Base-by-base conservation (phyloP, 305 asterid species). In the Caryopteris hybrid region DNA sequence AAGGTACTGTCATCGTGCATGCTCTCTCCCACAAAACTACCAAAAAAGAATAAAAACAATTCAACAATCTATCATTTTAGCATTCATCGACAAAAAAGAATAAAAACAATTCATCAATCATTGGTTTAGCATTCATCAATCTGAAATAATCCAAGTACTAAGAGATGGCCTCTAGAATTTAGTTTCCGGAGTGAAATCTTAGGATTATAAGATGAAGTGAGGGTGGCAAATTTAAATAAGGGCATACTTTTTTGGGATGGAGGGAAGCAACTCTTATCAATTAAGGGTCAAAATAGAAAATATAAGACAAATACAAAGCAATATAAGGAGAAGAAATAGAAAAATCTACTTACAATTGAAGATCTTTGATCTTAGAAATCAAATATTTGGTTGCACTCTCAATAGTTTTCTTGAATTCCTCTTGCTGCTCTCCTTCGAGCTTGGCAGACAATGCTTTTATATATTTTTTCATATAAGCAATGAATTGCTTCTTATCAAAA, bases 21-120 rank as follows among this genome's bases (percentile, higher is more conserved):
- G 89, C 97, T 84, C 80, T 86, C 92, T 12, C 96, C 97, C 53
- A 86, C 91, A 25, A 91, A 91, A 67, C 92, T 85, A 67, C 76
- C 74, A 2, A 5, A 57, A 62, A 22, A 14, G 5, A n/a, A n/a
- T n/a, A n/a, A n/a, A n/a, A n/a, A n/a, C n/a, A n/a, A n/a, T n/a
- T n/a, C n/a, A n/a, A n/a, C n/a, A n/a, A n/a, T 31, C 4, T 1
- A 3, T 46, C 10, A 36, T 22, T 12, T 31, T 41, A 41, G 4
- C 46, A 41, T 41, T 11, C 46, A 12, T 41, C 46, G n/a, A n/a
- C n/a, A n/a, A n/a, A 12, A 10, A 10, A n/a, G 0, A 3, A 41
- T 11, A 11, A 12, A 39, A 39, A 39, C 3, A 41, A 5, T 41
- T 12, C 16, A 46, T 25, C 21, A n/a, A n/a, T n/a, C n/a, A n/a